A percentile compares a stretch with the other conserved stretches of the same genome.
Conservation (phyloP, 352 stramenopile species). For the Albugo laibachii region DNA sequence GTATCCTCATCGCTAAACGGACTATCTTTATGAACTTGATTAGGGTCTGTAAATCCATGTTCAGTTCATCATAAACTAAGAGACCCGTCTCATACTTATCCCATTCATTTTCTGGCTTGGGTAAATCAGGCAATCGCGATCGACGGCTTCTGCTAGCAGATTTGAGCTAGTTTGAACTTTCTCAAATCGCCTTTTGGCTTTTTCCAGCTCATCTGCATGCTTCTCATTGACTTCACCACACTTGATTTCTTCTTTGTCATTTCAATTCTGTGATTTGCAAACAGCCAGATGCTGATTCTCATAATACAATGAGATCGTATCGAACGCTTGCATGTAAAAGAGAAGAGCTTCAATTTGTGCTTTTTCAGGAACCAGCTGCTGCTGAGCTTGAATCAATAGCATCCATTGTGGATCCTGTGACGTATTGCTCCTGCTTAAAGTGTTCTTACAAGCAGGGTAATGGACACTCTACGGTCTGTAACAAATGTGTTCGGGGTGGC, state of each 20-base stretch:
- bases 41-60: constrained; percentile 27
- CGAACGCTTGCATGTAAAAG: constrained; percentile 78
- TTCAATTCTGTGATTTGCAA: constrained; percentile 83
- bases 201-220: constrained; percentile 50
- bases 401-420: constrained; percentile 5
- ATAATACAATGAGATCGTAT: constrained; percentile 79
- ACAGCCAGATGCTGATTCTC: constrained; percentile 78
- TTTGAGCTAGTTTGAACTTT: constrained; percentile 74
- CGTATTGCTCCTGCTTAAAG: too few relatives aligned
- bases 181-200: constrained; percentile 59
- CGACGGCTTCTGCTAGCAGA: constrained; percentile 55
- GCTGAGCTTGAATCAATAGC: constrained; percentile 12
- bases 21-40: constrained; percentile 36
- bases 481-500: too few relatives aligned
- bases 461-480: too few relatives aligned
- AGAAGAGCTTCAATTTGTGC: constrained; percentile 38
- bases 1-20: constrained; percentile 94
- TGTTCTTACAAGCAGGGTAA: too few relatives aligned
- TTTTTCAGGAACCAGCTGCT: constrained; percentile 19
- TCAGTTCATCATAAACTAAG: constrained; percentile 49
- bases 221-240: constrained; percentile 51
- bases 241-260: constrained; percentile 82
- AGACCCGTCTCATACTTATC: constrained; percentile 27
- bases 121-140: constrained; percentile 49
- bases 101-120: constrained; percentile 21